Evolutionary conservation across 345 rosid species (phyloP).

Genomic region (Hibiscus trionum): DNA sequence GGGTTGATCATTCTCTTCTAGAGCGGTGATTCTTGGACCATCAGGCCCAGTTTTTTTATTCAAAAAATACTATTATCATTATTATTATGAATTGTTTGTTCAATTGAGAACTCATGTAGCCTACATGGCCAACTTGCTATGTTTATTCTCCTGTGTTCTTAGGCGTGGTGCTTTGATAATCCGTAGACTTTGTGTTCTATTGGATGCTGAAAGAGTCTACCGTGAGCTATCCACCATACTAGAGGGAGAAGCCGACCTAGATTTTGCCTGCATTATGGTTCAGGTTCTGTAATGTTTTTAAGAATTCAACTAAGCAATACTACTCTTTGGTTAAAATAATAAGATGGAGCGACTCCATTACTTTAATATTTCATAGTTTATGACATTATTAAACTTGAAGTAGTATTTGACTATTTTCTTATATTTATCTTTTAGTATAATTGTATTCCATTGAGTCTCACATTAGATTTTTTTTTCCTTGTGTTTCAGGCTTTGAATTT

Average conservation of each 20-base stretch:
- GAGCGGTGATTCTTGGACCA: constrained; percentile 52
- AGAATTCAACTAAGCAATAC: background rate
- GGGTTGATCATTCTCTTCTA: constrained; percentile 71
- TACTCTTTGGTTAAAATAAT: background rate
- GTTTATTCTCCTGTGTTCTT: constrained; percentile 6
- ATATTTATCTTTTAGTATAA: no score
- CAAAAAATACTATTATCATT: background rate
- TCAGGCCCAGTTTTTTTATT: background rate
- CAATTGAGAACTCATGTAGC: background rate
- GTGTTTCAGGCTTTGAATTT: constrained; percentile 81
- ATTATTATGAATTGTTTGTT: background rate
- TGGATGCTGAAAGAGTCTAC: constrained; percentile 93
- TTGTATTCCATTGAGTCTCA: no score
- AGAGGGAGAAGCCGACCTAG: constrained; percentile 93
- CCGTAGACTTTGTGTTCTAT: constrained; percentile 83
- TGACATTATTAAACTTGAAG: background rate
- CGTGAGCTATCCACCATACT: constrained; percentile 82
- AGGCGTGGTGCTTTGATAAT: constrained; percentile 99
- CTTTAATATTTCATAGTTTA: background rate
- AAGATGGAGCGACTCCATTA: background rate
- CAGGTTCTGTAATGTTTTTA: constrained; percentile 52
- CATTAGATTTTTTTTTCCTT: background rate
- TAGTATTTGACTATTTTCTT: no score
- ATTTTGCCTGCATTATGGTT: constrained; percentile 96
- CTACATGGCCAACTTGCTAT: background rate